Base-by-base conservation (phyloP, 108 stramenopile genomes). In the Discostella pseudostelligera region DNA sequence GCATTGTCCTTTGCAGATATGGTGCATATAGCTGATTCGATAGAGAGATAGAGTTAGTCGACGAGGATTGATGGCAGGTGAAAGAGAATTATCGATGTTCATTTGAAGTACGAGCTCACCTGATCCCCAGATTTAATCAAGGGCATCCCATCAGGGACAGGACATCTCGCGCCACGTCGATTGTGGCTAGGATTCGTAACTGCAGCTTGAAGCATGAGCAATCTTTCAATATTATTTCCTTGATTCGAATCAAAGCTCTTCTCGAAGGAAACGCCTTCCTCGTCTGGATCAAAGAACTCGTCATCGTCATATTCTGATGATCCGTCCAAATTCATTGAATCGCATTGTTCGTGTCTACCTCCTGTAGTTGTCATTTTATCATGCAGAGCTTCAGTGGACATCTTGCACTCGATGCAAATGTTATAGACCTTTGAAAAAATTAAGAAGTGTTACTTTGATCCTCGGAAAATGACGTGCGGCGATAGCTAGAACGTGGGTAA, bases 121-220 rank as follows among this genome's bases (percentile, higher is more conserved):
- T 78, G 92, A 74, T 85, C 87, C 10, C 86, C 83, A 26, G 74
- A 80, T 42, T 46, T 24, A n/a, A 61, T 32, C 21, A 93, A 49
- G 25, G 77, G 62, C 42, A 56, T 64, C 2, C 54, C 61, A 16
- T 76, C 74, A 39, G 76, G 69, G 4, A 93, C 86, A 4, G 92
- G 92, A 72, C 92, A 93, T 26, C 92, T 73, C 9, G 87, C 89
- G 20, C 92, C 89, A 39, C 76, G 59, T 25, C 92, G 74, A 50
- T 61, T 68, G 39, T 70, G 64, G 20, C 26, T 28, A 11, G 71
- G 66, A 45, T 17, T 56, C 20, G 48, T 19, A 3, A 54, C 40
- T 25, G 54, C 43, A 36, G 80, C 71, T 35, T 62, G 51, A 48
- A 55, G 50, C 47, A 54, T 65, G 10, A 76, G 60, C 75, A 81